Percentiles rank a stretch among this genome's conserved stretches.
These are phyloP conservation scores for Curvularia eragrostidis DNA, from an alignment of 2,329 filamentous ascomycete genomes.

Conservation along the genomic window DNA sequence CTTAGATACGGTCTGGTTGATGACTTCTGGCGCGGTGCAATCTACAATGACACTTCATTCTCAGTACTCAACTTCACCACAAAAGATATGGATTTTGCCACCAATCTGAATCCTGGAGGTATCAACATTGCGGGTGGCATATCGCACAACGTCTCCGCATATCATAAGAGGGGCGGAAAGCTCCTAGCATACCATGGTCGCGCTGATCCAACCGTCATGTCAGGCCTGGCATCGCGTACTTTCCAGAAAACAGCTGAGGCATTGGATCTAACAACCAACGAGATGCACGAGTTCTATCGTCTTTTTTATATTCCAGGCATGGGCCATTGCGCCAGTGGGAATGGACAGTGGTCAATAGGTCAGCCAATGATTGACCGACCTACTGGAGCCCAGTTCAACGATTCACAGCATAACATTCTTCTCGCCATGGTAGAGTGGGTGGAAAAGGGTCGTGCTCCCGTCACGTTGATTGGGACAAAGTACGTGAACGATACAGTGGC, in stretches of 20 bases:
- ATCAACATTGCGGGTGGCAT: conserved; percentile 52
- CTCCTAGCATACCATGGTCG: conserved; percentile 27
- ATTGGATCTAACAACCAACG: conserved; percentile 17
- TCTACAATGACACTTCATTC: conserved; percentile 52
- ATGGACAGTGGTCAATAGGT: conserved; percentile 48
- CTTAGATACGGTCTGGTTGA: conserved; percentile 55
- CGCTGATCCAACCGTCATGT: conserved; percentile 40
- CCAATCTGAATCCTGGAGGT: conserved; percentile 37
- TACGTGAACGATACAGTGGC: conserved; percentile 21
- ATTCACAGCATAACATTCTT: conserved; percentile 48
- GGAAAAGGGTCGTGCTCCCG: conserved; percentile 47
- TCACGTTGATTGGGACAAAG: conserved; percentile 31
- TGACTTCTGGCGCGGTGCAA: conserved; percentile 33
- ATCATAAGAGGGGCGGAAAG: conserved; percentile 19
- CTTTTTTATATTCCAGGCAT: conserved; percentile 60
- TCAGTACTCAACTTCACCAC: conserved; percentile 35
- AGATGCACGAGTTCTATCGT: conserved; percentile 53
- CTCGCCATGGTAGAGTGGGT: conserved; percentile 55
- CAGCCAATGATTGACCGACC: conserved; percentile 10
- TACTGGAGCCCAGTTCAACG: conserved; percentile 27
- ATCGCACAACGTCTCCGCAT: conserved; percentile 41
- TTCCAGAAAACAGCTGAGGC: conserved; percentile 51
- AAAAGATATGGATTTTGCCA: conserved; percentile 37
- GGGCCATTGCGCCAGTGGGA: conserved; percentile 57
- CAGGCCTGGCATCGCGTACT: conserved; percentile 57